A percentile compares a stretch with the other conserved stretches of the same genome.
Evolutionary conservation across 164 flowering plant genomes (phyloP).

Genomic region (Amborella trichopoda): DNA sequence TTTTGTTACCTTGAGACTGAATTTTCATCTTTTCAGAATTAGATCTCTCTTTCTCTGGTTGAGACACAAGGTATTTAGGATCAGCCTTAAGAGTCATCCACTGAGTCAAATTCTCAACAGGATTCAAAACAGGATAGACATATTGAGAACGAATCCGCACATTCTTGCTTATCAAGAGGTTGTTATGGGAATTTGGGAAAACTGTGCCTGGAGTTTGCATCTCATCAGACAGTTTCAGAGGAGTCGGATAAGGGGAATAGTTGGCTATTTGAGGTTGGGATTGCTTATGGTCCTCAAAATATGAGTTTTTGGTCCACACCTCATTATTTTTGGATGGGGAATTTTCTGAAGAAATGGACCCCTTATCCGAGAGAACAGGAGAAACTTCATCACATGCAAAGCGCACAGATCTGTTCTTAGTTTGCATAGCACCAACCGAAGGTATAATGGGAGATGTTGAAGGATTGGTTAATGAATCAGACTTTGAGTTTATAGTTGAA

Average conservation of each 20-base stretch:
- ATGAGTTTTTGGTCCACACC: too few species aligned
- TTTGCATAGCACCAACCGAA: conserved; percentile 14
- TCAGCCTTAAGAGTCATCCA: conserved; percentile 32
- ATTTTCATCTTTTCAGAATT: too few species aligned
- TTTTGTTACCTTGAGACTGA: too few species aligned
- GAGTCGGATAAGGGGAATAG: conserved; percentile 61
- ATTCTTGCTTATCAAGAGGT: conserved; percentile 24
- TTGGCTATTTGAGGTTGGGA: too few species aligned
- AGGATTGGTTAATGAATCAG: too few species aligned
- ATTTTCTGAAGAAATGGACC: neutral
- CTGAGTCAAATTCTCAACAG: conserved; percentile 30
- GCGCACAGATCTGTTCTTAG: conserved; percentile 47
- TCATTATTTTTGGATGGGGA: conserved; percentile 1
- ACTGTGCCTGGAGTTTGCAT: conserved; percentile 98
- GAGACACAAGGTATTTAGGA: neutral
- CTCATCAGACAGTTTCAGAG: conserved; percentile 50
- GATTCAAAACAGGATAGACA: conserved; percentile 47
- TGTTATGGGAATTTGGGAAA: conserved; percentile 33
- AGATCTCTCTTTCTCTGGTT: neutral
- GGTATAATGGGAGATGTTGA: too few species aligned
- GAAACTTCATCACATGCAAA: conserved; percentile 42
- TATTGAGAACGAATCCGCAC: conserved; percentile 60
- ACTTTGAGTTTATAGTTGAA: too few species aligned
- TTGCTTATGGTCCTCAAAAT: too few species aligned
- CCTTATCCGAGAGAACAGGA: neutral